phyloP scores from a whole-genome alignment of 352 stramenopile species.

The Pythium dissimile region DNA sequence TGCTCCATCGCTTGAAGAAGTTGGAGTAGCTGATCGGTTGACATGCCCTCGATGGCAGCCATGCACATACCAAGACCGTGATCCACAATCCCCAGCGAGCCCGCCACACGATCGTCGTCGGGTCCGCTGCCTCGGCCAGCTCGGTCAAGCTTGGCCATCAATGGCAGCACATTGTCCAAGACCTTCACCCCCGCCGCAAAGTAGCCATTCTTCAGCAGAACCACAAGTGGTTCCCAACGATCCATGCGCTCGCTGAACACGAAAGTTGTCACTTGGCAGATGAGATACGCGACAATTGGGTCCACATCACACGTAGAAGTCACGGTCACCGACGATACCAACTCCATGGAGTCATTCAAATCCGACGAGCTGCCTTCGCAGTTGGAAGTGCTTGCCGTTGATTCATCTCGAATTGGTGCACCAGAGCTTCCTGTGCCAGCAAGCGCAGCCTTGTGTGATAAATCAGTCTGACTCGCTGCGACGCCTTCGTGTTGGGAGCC shows the following conservation, averaged over 20 bases:
- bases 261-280: conserved; percentile 81
- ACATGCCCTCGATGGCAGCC: conserved; percentile 64
- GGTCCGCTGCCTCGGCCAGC: conserved; percentile 1
- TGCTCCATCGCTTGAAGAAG: conserved; percentile 51
- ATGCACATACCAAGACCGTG: conserved; percentile 67
- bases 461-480: background rate
- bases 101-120: background rate
- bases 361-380: conserved; percentile 14
- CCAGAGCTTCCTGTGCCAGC: conserved; percentile 21
- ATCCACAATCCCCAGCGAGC: conserved; percentile 23
- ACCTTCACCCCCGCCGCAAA: conserved; percentile 68
- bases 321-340: conserved; percentile 27
- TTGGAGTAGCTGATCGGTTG: conserved; percentile 60
- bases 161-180: conserved; percentile 66
- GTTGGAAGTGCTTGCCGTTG: background rate
- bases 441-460: conserved; percentile 17
- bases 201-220: conserved; percentile 61
- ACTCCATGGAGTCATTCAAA: conserved; percentile 11
- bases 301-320: conserved; percentile 62
- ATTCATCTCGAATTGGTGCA: conserved; percentile 23
- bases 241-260: conserved; percentile 73
- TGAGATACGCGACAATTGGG: conserved; percentile 81
- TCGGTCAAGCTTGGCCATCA: conserved; percentile 55
- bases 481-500: background rate
- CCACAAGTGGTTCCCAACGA: conserved; percentile 76